Evolutionary conservation across 306 rosid genomes (phyloP).

Genomic region (Trifolium dubium): DNA sequence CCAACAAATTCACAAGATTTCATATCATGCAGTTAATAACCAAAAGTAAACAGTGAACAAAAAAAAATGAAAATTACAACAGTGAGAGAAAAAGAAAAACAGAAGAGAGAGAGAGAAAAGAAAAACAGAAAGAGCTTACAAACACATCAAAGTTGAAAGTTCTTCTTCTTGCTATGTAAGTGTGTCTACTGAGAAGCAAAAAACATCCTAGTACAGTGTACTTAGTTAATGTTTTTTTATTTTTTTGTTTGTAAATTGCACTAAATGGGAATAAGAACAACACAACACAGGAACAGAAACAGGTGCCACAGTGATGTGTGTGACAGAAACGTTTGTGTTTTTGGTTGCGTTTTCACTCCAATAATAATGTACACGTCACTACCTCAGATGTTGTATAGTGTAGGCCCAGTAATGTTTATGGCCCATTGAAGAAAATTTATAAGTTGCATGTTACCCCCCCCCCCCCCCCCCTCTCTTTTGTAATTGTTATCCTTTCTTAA

Average conservation of each 20-base stretch:
- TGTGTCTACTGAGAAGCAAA: slow-evolving; percentile 19
- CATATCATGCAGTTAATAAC: slow-evolving; percentile 21
- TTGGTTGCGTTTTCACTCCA: slow-evolving; percentile 42
- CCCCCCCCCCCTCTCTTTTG: too few species aligned
- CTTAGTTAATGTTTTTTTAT: slow-evolving; percentile 26
- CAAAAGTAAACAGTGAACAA: neutral
- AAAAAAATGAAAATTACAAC: neutral
- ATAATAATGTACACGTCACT: slow-evolving; percentile 39
- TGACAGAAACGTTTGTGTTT: slow-evolving; percentile 34
- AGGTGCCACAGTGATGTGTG: slow-evolving; percentile 36
- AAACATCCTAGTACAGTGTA: slow-evolving; percentile 9
- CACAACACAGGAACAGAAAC: slow-evolving; percentile 14
- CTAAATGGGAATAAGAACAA: slow-evolving; percentile 28
- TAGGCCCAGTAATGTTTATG: slow-evolving; percentile 14
- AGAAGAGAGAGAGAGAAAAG: slow-evolving; percentile 14
- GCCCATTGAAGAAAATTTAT: slow-evolving; percentile 3
- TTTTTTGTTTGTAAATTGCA: slow-evolving; percentile 1
- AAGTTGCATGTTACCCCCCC: too few species aligned
- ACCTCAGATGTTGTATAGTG: neutral
- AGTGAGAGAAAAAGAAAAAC: neutral
- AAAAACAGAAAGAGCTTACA: slow-evolving; percentile 24
- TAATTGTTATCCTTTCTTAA: too few species aligned
- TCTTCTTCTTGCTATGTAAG: neutral
- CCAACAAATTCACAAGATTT: slow-evolving; percentile 17
- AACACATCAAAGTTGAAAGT: slow-evolving; percentile 34